Evolutionary conservation across 23 red algal species (phyloP), one percentile per base, ranked within the genome.

Genomic region (Pyropia haitanensis): DNA sequence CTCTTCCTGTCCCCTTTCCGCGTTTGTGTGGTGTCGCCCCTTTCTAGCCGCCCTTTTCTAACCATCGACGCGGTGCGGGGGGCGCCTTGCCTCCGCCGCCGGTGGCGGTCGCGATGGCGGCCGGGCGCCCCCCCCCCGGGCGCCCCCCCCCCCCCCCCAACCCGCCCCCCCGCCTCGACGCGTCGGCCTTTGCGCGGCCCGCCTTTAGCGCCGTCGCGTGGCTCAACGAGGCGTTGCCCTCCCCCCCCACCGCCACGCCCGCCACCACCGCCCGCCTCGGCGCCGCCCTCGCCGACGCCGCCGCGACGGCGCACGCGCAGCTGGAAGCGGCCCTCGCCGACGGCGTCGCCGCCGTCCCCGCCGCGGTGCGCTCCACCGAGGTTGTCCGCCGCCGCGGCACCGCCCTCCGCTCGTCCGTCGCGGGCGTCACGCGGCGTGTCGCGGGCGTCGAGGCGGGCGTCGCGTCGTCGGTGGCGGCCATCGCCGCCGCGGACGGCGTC

Each of bases 401-500:
- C 18, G 18, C 61, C 15, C 56, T 90, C 17, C 69, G 77, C 5
- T 52, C 77, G 14, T 57, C 61, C 24, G 86, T 90, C 23, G 76
- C 79, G 33, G 77, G 76, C 17, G 86, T 90, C 2, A 72, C 66
- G 18, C 53, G 62, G 71, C 69, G 86, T 26, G 86, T 90, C 27
- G 86, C 59, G 14, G 68, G 70, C 26, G 86, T 90, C 21, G 86
- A 90, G 67, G 61, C 75, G 27, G 64, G 64, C 1, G 86, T 79
- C 25, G 68, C 52, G 2, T 75, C 77, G 6, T 68, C 75, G 31
- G 86, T 90, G 3, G 72, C 75, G 15, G 67, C 75, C 15, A 81
- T 90, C 20, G 86, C 86, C 30, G 78, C 71, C 21, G 86, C 75
- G 25, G 86, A 90, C 68, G 73, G 64, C 1, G 59, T 81, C 12